Percentiles rank a stretch among this genome's conserved stretches.
These are phyloP conservation scores for Arthrobotrys megalospora DNA, from an alignment of 2,329 filamentous ascomycete genomes.

Conservation along the genomic window DNA sequence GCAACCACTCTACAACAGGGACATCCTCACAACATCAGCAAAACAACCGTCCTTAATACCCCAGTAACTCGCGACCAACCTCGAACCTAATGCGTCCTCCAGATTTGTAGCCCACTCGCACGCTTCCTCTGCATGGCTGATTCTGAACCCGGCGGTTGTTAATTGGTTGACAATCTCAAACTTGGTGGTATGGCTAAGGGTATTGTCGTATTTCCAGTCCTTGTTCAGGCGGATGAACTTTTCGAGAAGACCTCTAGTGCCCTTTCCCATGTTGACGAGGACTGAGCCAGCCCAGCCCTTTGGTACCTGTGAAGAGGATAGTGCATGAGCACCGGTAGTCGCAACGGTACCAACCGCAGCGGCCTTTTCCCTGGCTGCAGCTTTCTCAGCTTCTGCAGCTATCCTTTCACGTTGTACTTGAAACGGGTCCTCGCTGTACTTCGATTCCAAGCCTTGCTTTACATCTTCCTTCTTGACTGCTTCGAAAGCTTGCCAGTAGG, in stretches of 20 bases:
- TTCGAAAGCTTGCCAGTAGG: slow-evolving; percentile 92
- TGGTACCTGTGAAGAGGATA: slow-evolving; percentile 69
- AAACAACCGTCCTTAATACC: slow-evolving; percentile 10
- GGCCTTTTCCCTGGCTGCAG: slow-evolving; percentile 77
- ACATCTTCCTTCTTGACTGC: slow-evolving; percentile 85
- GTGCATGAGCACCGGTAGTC: slow-evolving; percentile 24
- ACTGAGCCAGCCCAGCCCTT: slow-evolving; percentile 87
- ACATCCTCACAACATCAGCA: slow-evolving; percentile 23
- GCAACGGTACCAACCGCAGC: slow-evolving; percentile 66
- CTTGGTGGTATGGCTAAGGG: slow-evolving; percentile 75
- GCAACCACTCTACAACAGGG: slow-evolving; percentile 79
- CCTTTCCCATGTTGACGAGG: slow-evolving; percentile 92
- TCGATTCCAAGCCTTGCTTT: slow-evolving; percentile 84
- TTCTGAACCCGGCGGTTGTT: slow-evolving; percentile 84
- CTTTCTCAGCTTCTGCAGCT: slow-evolving; percentile 80
- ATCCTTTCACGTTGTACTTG: slow-evolving; percentile 83
- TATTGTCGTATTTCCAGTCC: slow-evolving; percentile 86
- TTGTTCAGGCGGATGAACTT: slow-evolving; percentile 81
- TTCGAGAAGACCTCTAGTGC: slow-evolving; percentile 84
- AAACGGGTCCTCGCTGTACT: slow-evolving; percentile 97
- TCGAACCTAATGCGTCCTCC: slow-evolving; percentile 80
- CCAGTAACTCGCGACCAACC: slow-evolving; percentile 32
- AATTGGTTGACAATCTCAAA: slow-evolving; percentile 80
- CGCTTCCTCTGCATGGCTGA: slow-evolving; percentile 90
- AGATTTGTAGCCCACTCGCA: slow-evolving; percentile 88